Percentiles rank a stretch among this genome's conserved stretches.
Conservation (phyloP, 257 asterid genomes). For the Solanum sparsipilum region DNA sequence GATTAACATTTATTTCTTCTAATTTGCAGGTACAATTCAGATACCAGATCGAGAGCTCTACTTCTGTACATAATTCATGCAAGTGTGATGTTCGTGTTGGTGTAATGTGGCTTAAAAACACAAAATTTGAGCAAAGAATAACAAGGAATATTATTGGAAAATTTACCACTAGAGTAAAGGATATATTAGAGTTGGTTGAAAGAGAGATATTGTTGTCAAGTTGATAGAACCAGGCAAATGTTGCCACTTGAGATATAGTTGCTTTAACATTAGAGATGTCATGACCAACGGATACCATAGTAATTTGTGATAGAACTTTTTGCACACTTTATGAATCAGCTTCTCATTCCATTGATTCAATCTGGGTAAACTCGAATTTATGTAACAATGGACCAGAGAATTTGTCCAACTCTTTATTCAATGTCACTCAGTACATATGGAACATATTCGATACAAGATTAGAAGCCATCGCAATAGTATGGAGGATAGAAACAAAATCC, state of each 20-base stretch:
- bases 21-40: conserved; percentile 51
- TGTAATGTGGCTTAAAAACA: conserved; percentile 56
- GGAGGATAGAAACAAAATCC: neutral
- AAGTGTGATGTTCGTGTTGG: conserved; percentile 54
- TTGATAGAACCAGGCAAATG: neutral
- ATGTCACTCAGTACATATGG: neutral
- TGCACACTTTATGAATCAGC: neutral
- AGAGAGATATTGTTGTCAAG: conserved; percentile 39
- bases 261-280: neutral
- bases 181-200: conserved; percentile 45
- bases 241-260: neutral
- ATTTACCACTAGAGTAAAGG: conserved; percentile 41
- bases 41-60: conserved; percentile 41
- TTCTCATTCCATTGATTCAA: neutral
- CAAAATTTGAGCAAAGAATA: conserved; percentile 56
- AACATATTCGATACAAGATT: neutral
- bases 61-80: conserved; percentile 35
- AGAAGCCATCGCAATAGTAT: neutral
- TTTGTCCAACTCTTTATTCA: neutral
- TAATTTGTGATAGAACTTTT: neutral
- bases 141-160: conserved; percentile 44
- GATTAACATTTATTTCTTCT: neutral
- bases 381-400: neutral
- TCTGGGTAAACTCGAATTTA: neutral
- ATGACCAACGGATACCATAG: neutral